Evolutionary conservation across 2,329 filamentous ascomycete genomes (phyloP).

Genomic region (Nigrospora oryzae): DNA sequence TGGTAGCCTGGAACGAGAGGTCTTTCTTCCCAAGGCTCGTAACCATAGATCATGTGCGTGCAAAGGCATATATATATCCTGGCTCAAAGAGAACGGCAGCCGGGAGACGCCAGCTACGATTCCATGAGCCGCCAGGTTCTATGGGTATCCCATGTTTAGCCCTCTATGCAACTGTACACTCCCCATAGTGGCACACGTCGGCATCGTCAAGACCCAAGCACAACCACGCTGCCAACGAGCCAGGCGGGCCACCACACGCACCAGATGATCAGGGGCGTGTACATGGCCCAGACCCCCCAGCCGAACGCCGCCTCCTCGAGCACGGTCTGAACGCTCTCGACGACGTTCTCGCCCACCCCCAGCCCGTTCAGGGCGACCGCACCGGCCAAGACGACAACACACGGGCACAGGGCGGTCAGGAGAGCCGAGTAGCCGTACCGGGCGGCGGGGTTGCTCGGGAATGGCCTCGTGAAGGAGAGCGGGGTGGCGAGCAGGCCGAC

Average conservation of each 20-base stretch:
- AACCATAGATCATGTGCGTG: too few species aligned
- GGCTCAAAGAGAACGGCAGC: too few species aligned
- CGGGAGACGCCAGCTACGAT: too few species aligned
- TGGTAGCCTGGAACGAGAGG: too few species aligned
- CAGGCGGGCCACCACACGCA: constrained; percentile 94
- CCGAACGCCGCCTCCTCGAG: constrained; percentile 71
- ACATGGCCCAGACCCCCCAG: constrained; percentile 84
- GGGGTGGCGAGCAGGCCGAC: constrained; percentile 73
- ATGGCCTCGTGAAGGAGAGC: constrained; percentile 62
- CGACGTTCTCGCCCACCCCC: neutral
- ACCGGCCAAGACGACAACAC: constrained; percentile 39
- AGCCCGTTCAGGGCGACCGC: constrained; percentile 29
- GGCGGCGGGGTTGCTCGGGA: constrained; percentile 25
- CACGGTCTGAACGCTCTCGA: constrained; percentile 40
- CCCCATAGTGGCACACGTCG: too few species aligned
- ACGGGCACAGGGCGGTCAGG: constrained; percentile 54
- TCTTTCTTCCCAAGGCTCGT: too few species aligned
- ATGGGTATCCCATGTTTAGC: too few species aligned
- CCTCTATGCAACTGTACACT: too few species aligned
- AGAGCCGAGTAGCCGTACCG: constrained; percentile 37
- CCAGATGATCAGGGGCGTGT: constrained; percentile 85
- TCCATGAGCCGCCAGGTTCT: too few species aligned
- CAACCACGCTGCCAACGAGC: constrained; percentile 55
- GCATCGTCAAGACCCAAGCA: constrained; percentile 29
- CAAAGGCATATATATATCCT: too few species aligned